Base-by-base conservation (phyloP, 2,329 filamentous ascomycete species). In the Microsporum canis region DNA sequence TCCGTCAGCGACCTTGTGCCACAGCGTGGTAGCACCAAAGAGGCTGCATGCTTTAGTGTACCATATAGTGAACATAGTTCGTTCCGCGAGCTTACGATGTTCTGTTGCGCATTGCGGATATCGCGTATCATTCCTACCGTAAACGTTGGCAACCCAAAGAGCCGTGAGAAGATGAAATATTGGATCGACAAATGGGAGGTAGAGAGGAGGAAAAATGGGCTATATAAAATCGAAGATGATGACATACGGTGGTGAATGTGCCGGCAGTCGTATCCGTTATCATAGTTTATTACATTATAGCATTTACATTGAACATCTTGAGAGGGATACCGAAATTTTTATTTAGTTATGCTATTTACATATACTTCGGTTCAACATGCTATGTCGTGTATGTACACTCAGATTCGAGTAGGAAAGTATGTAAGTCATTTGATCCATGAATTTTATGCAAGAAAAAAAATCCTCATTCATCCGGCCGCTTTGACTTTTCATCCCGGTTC, bases 41-140 rank as follows among this genome's bases (percentile, higher is more conserved):
- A 92, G 67, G 88, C 88, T 41, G 87, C 88, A 72, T 96, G 91
- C 72, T 96, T 95, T 67, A 91, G 90, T 0, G 94, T 97, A 1
- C 94, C 94, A 1, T 99, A 99, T 71, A 91, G 87, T 58, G 94
- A 99, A 76, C 94, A 99, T 72, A 94, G 88, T 72, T 95, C 89
- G 64, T 99, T 99, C 71, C 82, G 92, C 45, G 94, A 99, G 77
- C 75, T 99, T 70, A 92, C 90, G 0, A 87, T 97, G 82, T 99
- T 99, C 71, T 84, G 92, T 66, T 94, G 94, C 79, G 84, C 87
- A 23, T 72, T 99, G 72, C 79, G 88, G 61, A 95, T 99, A 65
- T 91, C 92, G 65, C 89, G 87, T 74, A 83, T 99, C 5, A 87
- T 99, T 14, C 94, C 94, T 0, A 99, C 94, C 0, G 94, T 99